These are phyloP conservation scores for Gossypium sturtianum DNA, from an alignment of 345 rosid genomes.

Conservation along the genomic window DNA sequence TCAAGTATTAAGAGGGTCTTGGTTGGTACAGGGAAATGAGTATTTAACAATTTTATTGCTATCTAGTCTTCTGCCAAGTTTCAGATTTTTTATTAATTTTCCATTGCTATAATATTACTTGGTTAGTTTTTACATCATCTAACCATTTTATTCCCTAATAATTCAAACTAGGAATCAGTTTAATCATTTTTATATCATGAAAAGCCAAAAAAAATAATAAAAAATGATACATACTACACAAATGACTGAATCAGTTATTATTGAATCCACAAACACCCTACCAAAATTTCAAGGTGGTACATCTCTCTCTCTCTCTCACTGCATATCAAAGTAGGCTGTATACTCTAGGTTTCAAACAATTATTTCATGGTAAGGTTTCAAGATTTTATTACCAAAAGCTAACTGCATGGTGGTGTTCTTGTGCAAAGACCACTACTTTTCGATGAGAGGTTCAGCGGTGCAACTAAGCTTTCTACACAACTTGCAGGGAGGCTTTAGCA, in stretches of 20 bases:
- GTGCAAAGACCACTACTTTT: not conserved
- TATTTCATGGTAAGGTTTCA: not conserved
- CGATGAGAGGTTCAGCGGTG: not conserved
- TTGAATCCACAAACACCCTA: conserved; percentile 1
- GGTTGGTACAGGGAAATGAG: no score
- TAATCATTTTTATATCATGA: no score
- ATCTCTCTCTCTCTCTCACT: not conserved
- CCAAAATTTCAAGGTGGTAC: not conserved
- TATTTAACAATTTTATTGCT: no score
- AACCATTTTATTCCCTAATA: no score
- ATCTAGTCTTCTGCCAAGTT: no score
- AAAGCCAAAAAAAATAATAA: not conserved
- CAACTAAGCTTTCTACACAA: conserved; percentile 20
- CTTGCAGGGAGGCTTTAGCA: conserved; percentile 42
- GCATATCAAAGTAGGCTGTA: not conserved
- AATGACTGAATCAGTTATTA: not conserved
- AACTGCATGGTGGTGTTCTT: not conserved
- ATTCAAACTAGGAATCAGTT: no score
- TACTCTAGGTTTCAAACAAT: not conserved
- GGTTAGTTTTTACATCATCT: no score
- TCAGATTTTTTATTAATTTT: no score
- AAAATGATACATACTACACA: not conserved
- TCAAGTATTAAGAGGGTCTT: no score
- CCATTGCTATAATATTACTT: no score
- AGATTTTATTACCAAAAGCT: not conserved